A percentile compares a stretch with the other conserved stretches of the same genome.
Conservation (phyloP, 2,329 filamentous ascomycete species). For the Tolypocladium inflatum region DNA sequence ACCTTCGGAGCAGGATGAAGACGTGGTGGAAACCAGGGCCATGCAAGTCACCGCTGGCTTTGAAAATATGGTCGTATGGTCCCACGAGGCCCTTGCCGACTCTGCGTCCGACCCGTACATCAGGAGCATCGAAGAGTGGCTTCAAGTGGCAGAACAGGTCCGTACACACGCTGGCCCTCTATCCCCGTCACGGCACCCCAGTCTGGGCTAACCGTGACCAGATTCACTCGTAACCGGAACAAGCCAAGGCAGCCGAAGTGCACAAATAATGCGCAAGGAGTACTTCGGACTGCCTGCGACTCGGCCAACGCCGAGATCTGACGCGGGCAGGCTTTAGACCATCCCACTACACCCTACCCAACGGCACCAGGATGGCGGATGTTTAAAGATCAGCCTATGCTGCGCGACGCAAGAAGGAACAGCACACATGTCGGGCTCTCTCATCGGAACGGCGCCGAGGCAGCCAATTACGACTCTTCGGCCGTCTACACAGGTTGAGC, state of each 20-base stretch:
- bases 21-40: constrained; percentile 38
- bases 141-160: constrained; percentile 61
- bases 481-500: not conserved
- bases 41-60: constrained; percentile 61
- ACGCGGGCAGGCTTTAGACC: not conserved
- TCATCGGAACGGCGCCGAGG: not conserved
- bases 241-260: not conserved
- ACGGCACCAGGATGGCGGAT: not conserved
- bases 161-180: not conserved
- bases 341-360: not conserved
- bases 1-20: constrained; percentile 28
- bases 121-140: constrained; percentile 72
- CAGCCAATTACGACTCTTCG: not conserved
- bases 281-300: not conserved
- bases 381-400: not conserved
- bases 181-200: not conserved
- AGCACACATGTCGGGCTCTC: not conserved
- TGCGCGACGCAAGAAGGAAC: not conserved
- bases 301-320: not conserved
- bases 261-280: not conserved
- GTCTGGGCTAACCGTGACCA: constrained; percentile 1
- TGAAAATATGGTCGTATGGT: constrained; percentile 73
- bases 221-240: constrained; percentile 8
- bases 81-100: constrained; percentile 60
- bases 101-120: constrained; percentile 58